phyloP scores from a whole-genome alignment of 2,329 filamentous ascomycete genomes.

The Epichloe festucae region DNA sequence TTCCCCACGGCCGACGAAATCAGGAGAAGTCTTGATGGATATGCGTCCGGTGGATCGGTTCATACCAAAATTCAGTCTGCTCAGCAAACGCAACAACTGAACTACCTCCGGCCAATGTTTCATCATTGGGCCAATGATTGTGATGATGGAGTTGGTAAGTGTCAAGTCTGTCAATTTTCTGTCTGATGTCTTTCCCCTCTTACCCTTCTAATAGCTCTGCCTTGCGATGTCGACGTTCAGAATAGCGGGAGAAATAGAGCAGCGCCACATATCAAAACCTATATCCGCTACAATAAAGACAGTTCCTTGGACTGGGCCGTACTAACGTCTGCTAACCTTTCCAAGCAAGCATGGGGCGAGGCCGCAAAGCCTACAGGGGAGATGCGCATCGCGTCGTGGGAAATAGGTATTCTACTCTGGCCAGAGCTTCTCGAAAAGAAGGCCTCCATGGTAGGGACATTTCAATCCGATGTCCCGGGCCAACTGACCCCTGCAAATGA shows the following conservation, averaged over 20 bases:
- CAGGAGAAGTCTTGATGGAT: conserved; percentile 63
- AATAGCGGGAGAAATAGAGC: conserved; percentile 54
- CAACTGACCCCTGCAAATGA: conserved; percentile 10
- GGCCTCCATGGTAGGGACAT: conserved; percentile 54
- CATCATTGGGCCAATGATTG: conserved; percentile 63
- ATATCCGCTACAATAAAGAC: conserved; percentile 50
- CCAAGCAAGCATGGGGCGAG: conserved; percentile 80
- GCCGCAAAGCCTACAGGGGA: conserved; percentile 41
- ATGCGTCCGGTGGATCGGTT: conserved; percentile 64
- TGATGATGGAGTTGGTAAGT: conserved; percentile 16
- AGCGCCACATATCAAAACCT: conserved; percentile 84
- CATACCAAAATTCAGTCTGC: conserved; percentile 64
- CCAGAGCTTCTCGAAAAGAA: conserved; percentile 42
- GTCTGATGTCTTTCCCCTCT: neutral
- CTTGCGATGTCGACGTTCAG: conserved; percentile 10
- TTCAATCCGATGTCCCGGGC: conserved; percentile 44
- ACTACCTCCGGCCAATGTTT: conserved; percentile 57
- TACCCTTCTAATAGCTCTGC: conserved; percentile 14
- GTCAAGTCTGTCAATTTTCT: neutral
- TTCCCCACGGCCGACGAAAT: conserved; percentile 76
- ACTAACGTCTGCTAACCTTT: conserved; percentile 81
- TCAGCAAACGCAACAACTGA: conserved; percentile 60
- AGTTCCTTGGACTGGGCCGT: conserved; percentile 67
- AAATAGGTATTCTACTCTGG: conserved; percentile 76
- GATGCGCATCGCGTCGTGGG: conserved; percentile 65